Conservation (phyloP, 1,139 yeast genomes). For the Casaregolazyma lundiana region DNA sequence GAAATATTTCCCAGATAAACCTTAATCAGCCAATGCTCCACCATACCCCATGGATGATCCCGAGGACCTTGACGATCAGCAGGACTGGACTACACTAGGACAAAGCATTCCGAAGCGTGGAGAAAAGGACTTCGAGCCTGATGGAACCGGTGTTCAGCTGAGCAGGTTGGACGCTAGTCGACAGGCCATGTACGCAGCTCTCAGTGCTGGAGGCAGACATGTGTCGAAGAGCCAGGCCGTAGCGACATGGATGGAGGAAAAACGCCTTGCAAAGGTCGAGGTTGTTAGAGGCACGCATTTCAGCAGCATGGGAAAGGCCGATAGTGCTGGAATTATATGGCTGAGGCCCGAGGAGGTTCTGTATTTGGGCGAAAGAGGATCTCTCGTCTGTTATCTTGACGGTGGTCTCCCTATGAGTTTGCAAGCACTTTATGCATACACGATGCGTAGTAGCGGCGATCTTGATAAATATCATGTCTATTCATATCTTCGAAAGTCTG, state of each 20-base stretch:
- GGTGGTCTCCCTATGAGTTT: constrained; percentile 50
- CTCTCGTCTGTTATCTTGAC: constrained; percentile 51
- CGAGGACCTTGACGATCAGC: constrained; percentile 52
- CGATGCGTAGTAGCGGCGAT: constrained; percentile 42
- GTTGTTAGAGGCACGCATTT: constrained; percentile 70
- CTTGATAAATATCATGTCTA: constrained; percentile 65
- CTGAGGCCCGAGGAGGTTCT: constrained; percentile 64
- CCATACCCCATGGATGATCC: neutral
- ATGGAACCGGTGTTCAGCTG: constrained; percentile 61
- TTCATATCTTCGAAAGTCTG: constrained; percentile 70
- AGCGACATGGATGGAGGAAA: constrained; percentile 45
- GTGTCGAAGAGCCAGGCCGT: constrained; percentile 36
- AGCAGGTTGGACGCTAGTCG: constrained; percentile 51
- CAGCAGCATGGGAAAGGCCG: constrained; percentile 65
- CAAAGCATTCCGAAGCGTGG: constrained; percentile 60
- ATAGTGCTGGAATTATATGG: constrained; percentile 44
- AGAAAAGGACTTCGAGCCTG: constrained; percentile 84
- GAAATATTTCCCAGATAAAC: no score
- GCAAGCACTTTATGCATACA: constrained; percentile 59
- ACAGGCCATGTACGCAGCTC: constrained; percentile 68
- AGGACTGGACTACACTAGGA: constrained; percentile 58
- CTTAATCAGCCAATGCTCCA: no score
- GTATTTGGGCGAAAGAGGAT: constrained; percentile 80
- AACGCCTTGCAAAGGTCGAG: constrained; percentile 44
- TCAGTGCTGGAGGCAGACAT: constrained; percentile 50